phyloP scores from a whole-genome alignment of 1,284 basidiomycete species.

The Melampsora larici-populina region DNA sequence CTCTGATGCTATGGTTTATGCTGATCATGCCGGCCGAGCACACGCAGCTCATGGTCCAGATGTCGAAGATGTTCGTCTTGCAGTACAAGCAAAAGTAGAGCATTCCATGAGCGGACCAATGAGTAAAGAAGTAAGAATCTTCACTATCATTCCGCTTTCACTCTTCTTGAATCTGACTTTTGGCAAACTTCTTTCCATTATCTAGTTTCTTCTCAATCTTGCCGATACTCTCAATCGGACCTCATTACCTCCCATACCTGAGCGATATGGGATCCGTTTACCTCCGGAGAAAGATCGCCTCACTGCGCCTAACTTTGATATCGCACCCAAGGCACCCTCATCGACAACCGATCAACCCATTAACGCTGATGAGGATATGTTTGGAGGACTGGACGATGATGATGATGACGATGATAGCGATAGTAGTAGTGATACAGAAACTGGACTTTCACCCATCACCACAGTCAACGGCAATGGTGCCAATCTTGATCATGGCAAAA shows the following conservation, averaged over 20 bases:
- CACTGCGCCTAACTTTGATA: constrained; percentile 84
- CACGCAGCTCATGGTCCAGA: constrained; percentile 65
- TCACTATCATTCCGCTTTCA: constrained; percentile 23
- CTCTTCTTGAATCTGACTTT: not conserved
- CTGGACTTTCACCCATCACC: constrained; percentile 44
- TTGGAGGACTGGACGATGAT: constrained; percentile 67
- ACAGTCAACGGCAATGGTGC: constrained; percentile 30
- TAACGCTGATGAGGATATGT: constrained; percentile 71
- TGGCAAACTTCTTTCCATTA: not conserved
- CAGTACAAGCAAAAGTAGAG: constrained; percentile 86
- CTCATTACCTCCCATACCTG: constrained; percentile 86
- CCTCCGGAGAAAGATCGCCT: constrained; percentile 78
- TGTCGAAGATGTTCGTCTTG: constrained; percentile 83
- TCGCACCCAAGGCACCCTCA: constrained; percentile 80
- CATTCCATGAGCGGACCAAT: constrained; percentile 90
- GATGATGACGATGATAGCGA: constrained; percentile 50
- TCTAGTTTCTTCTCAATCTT: constrained; percentile 78
- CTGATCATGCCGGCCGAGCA: constrained; percentile 80
- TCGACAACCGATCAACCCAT: constrained; percentile 62
- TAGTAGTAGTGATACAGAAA: constrained; percentile 44
- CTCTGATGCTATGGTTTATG: constrained; percentile 82
- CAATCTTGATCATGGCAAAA: constrained; percentile 38
- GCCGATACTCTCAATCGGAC: constrained; percentile 85
- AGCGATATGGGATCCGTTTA: constrained; percentile 87
- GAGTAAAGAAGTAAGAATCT: constrained; percentile 77